Evolutionary conservation across 495 filamentous ascomycete genomes (phyloP), one percentile per base, ranked within the genome.

Genomic region (Aspergillus diversus): DNA sequence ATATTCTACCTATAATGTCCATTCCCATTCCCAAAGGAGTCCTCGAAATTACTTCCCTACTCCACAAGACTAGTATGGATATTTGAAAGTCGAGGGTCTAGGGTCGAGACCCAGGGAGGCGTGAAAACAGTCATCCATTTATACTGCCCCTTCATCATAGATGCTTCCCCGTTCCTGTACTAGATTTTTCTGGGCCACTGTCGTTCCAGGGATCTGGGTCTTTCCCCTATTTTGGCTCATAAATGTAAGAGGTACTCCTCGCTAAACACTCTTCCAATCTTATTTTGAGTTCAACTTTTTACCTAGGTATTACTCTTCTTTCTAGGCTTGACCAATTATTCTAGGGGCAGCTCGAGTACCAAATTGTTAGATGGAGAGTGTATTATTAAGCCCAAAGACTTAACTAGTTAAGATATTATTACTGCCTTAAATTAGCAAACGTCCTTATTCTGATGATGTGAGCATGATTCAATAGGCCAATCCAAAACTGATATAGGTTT

Each of bases 181-280:
- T 61, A 54, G 68, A 65, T 64, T 63, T 72, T 73, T 76, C 70
- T 71, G 74, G 72, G 72, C 74, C 63, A 49, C 60, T 61, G 51
- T 60, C 60, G 67, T 74, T 73, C 73, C 75, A 66, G 67, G 73
- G 75, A 64, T 74, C 69, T 59, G 51, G 55, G 21, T 27, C 21
- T 5, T 55, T 48, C 17, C 8, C 43, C 6, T 56, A 61, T 57
- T 58, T 49, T 35, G 55, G 42, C 48, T 51, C 65, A 37, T 59
- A 49, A 34, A 27, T 34, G 27, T 21, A 21, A 57, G 55, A 57
- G 55, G 47, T 57, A 13, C 33, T 56, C 33, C 21, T 27, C 21
- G 21, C 21, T 43, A 43, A 13, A 15, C 11, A 12, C 3, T 43
- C 39, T 43, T 43, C 11, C 7, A 43, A 43, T 43, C 39, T 11